Evolutionary conservation across 2,329 filamentous ascomycete species (phyloP).

Genomic region (Bipolaris oryzae): DNA sequence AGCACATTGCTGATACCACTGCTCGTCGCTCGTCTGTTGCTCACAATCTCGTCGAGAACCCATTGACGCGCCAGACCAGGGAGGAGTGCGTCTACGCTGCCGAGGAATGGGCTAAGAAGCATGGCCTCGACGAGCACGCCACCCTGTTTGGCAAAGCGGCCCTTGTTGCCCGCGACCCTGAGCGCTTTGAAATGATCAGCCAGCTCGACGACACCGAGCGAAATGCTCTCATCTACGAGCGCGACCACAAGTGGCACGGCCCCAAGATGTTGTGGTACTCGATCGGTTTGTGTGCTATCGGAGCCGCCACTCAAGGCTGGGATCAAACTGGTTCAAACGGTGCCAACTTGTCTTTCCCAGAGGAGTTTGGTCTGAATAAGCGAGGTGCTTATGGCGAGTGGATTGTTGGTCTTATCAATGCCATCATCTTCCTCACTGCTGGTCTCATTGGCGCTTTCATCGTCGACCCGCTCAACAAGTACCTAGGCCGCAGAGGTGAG

Average conservation of each 20-base stretch:
- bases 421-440: conserved; percentile 50
- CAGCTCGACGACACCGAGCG: conserved; percentile 67
- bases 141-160: conserved; percentile 70
- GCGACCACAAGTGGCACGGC: conserved; percentile 66
- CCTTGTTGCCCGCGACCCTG: conserved; percentile 73
- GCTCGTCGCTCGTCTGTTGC: conserved; percentile 51
- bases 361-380: conserved; percentile 57
- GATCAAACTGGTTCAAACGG: conserved; percentile 64
- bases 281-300: conserved; percentile 70
- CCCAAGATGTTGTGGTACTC: conserved; percentile 69
- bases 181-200: conserved; percentile 65
- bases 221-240: conserved; percentile 64
- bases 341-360: conserved; percentile 67
- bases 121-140: conserved; percentile 64
- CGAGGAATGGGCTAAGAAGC: conserved; percentile 65
- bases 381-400: conserved; percentile 30
- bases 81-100: conserved; percentile 61
- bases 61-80: conserved; percentile 55
- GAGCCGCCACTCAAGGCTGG: conserved; percentile 71
- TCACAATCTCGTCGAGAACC: conserved; percentile 51
- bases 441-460: conserved; percentile 38
- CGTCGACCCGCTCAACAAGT: conserved; percentile 48
- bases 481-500: conserved; percentile 45
- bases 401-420: conserved; percentile 43
- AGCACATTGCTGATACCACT: conserved; percentile 11